Conservation (phyloP, 2,329 filamentous ascomycete genomes). For the Ceratocystiopsis minuta region DNA sequence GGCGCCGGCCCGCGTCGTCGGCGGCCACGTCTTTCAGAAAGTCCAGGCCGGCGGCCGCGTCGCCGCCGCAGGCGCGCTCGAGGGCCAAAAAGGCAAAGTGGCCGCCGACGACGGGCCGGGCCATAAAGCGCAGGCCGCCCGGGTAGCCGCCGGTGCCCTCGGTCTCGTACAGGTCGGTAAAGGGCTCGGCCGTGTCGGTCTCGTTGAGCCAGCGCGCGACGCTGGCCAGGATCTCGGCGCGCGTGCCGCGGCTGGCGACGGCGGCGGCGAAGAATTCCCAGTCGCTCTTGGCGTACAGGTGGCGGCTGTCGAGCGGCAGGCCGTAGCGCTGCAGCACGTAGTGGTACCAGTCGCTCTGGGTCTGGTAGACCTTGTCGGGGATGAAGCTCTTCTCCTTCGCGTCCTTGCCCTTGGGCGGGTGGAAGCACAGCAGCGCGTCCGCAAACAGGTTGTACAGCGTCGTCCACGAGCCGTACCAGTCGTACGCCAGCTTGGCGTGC, state of each 20-base stretch:
- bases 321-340: conserved; percentile 67
- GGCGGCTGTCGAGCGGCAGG: conserved; percentile 62
- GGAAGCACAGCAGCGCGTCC: conserved; percentile 27
- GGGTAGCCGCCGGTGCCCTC: conserved; percentile 62
- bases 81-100: conserved; percentile 77
- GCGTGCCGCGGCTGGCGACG: conserved; percentile 49
- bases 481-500: conserved; percentile 56
- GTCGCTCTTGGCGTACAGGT: conserved; percentile 75
- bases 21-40: conserved; percentile 25
- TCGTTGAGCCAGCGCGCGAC: conserved; percentile 74
- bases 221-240: conserved; percentile 52
- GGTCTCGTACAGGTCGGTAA: conserved; percentile 71
- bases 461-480: conserved; percentile 64
- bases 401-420: conserved; percentile 9
- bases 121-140: conserved; percentile 57
- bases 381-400: conserved; percentile 37
- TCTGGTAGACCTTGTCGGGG: conserved; percentile 55
- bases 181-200: conserved; percentile 55
- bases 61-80: conserved; percentile 59
- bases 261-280: conserved; percentile 85
- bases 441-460: conserved; percentile 60
- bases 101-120: conserved; percentile 65
- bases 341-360: conserved; percentile 67
- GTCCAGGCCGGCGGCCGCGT: conserved; percentile 37
- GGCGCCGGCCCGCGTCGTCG: conserved; percentile 2